Base-by-base conservation (phyloP, 164 flowering plant genomes). In the Hamamelis virginiana region DNA sequence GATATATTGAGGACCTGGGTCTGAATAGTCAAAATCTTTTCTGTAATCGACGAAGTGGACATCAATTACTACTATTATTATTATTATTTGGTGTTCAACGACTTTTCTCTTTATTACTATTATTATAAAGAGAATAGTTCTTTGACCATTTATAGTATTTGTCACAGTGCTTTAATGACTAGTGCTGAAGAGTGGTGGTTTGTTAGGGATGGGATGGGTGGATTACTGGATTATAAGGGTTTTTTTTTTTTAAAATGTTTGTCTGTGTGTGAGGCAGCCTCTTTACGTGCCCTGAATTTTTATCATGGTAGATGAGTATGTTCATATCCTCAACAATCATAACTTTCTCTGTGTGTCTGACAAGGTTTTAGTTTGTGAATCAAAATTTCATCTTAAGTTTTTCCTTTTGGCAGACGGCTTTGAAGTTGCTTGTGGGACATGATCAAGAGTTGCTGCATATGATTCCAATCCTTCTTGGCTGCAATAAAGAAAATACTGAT, bases 391-490 rank as follows among this genome's bases (percentile, higher is more conserved):
- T 38, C 11, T 21, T 55, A 3, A 19, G 58, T 22, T 27, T 27
- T 38, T 41, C 16, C 22, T 38, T 47, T 16, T 51, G 64, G 64
- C 88, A 94, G 97, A 85, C 91, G 52, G 84, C 88, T 65, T 71
- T 94, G 78, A 94, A 82, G 83, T 62, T 89, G 72, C 76, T 91
- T 61, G 90, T 68, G 14, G 97, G 95, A 67, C 77, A 87, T 63
- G 91, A 90, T 66, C 63, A 89, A 68, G 92, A 85, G 60, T 74
- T 92, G 78, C 23, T 78, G 76, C 80, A 77, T 65, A 64, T 82
- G 68, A 88, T 94, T 74, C 88, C 86, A 14, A 64, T 83, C 38
- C 77, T 94, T 74, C 85, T 94, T 73, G 92, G 97, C 18, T 86
- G 87, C 80, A 68, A 43, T 9, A 72, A 63, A 19, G 81, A 78